A percentile compares a stretch with the other conserved stretches of the same genome.
phyloP scores from a whole-genome alignment of 2,329 filamentous ascomycete species.

The Didymella pinodella region DNA sequence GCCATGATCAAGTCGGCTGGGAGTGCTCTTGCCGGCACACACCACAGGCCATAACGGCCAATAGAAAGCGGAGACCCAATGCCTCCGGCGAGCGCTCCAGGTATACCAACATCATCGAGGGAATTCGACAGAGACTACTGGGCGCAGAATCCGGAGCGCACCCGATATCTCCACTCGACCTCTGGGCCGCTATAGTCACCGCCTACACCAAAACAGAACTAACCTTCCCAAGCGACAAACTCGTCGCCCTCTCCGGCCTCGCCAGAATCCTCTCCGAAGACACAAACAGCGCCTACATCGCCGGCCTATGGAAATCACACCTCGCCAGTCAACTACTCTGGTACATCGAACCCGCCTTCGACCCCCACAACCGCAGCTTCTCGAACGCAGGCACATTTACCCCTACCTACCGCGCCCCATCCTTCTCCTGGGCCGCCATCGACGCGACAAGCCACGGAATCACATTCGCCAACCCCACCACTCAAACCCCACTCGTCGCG shows the following conservation, averaged over 20 bases:
- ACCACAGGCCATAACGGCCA: neutral
- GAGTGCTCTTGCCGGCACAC: constrained; percentile 22
- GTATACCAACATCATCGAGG: neutral
- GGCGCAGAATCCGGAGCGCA: too few species aligned
- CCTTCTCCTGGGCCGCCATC: neutral
- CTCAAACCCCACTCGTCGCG: neutral
- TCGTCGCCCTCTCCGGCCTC: constrained; percentile 6
- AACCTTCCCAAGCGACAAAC: neutral
- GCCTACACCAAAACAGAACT: constrained; percentile 4
- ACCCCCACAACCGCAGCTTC: neutral
- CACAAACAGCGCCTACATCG: neutral
- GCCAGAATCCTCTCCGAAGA: neutral
- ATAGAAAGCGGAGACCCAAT: neutral
- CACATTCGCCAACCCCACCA: constrained; percentile 6
- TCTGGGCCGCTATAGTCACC: neutral
- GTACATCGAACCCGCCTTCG: neutral
- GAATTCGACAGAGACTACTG: neutral
- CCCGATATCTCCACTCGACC: neutral
- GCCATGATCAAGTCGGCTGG: constrained; percentile 30
- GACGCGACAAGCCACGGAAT: constrained; percentile 21
- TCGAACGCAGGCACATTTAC: neutral
- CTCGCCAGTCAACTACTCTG: neutral
- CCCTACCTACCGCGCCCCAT: neutral
- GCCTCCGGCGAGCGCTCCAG: neutral
- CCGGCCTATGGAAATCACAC: neutral